Evolutionary conservation across 2,329 filamentous ascomycete genomes (phyloP).

Genomic region (Pseudogymnoascus sp.): DNA sequence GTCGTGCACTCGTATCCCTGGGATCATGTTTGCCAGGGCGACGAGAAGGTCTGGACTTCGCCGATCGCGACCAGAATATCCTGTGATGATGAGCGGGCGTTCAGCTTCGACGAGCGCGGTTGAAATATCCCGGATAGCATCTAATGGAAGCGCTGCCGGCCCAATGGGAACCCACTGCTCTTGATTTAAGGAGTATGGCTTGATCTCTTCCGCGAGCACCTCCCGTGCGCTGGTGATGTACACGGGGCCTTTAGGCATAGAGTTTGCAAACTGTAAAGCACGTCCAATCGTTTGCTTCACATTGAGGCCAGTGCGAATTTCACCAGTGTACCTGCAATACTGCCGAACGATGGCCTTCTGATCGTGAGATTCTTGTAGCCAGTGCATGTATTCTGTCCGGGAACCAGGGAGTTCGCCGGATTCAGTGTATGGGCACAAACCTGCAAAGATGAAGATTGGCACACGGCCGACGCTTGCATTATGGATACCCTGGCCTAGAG

Average conservation of each 20-base stretch:
- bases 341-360: constrained; percentile 73
- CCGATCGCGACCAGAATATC: constrained; percentile 39
- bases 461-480: constrained; percentile 68
- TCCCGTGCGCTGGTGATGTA: constrained; percentile 73
- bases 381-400: constrained; percentile 79
- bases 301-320: constrained; percentile 77
- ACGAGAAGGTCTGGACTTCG: constrained; percentile 31
- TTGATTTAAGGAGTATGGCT: constrained; percentile 61
- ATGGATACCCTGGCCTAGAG: constrained; percentile 67
- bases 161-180: constrained; percentile 45
- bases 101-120: constrained; percentile 37
- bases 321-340: constrained; percentile 75
- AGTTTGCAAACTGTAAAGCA: constrained; percentile 71
- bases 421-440: constrained; percentile 65
- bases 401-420: constrained; percentile 70
- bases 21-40: constrained; percentile 36
- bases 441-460: constrained; percentile 70
- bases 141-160: constrained; percentile 20
- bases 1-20: constrained; percentile 41
- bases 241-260: constrained; percentile 68
- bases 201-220: constrained; percentile 77
- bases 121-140: constrained; percentile 36
- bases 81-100: constrained; percentile 40
- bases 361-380: constrained; percentile 77
- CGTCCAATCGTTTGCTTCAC: constrained; percentile 86